Base-by-base conservation (phyloP, 2,329 filamentous ascomycete species). In the Didymella pinodella region DNA sequence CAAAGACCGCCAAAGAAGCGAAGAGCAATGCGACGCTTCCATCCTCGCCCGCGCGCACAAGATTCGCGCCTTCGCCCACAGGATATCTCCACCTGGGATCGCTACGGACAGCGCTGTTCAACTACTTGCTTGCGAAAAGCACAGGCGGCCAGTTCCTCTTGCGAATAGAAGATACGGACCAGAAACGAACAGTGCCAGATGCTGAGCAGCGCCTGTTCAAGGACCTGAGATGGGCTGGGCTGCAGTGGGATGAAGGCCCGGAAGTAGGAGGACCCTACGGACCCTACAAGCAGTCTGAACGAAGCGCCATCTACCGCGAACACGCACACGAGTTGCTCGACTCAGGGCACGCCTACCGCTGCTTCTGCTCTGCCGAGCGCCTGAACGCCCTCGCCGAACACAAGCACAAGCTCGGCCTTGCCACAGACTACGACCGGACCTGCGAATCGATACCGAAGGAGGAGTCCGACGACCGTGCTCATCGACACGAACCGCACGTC, bases 21-120 rank as follows among this genome's bases (percentile, higher is more conserved):
- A 54, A 59, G 46, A 54, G 46, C 41, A 59, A 50, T 25, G 34
- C 56, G n/a, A 54, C 66, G n/a, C 66, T 76, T 22, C 72, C 74
- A 5, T 57, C 66, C 12, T 59, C 54, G 16, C 73, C 75, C 20
- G 74, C 74, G 47, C 84, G 92, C 75, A 92, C 95, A 18, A 89
- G 95, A 46, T 99, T 99, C 77, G 95, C 96, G 1, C 95, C 95
- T 0, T 98, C 95, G 1, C 95, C 95, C 0, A 99, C 95, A 0
- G 95, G 95, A 1, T 93, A 94, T 70, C 84, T 99, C 25, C 95
- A 99, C 78, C 83, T 99, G 12, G 95, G 95, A 4, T 97, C 93
- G 0, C 78, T 99, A 34, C 85, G 95, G 58, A 99, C 95, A 0
- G 96, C 96, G 0, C 79, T 99, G n/a, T 98, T 93, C 81, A 98